Base-by-base conservation (phyloP, 768 basidiomycete genomes). In the Trametes cubensis region DNA sequence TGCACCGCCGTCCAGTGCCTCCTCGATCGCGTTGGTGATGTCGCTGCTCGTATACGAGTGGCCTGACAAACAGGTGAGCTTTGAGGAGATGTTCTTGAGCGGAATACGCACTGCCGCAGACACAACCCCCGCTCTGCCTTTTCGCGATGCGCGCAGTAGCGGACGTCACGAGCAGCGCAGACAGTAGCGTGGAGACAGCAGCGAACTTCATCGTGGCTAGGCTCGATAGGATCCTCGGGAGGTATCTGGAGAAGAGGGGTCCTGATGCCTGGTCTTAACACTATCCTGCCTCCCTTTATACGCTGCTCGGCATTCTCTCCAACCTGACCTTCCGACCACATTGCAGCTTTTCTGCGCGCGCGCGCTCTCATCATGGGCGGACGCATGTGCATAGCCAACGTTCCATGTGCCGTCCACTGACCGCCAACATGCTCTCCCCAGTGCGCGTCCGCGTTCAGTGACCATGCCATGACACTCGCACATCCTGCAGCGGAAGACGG, bases 101-200 rank as follows among this genome's bases (percentile, higher is more conserved):
- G n/a, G 15, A 11, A 10, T 18, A 60, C 65, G 51, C 41, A 67
- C 70, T 55, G 6, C 42, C 71, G 42, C 70, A 72, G 21, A 14
- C 55, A 61, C 70, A 72, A 25, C 70, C 65, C 1, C 59, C 54
- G 1, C 58, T 59, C 61, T 68, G 70, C 48, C 69, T 66, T 39
- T 50, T 49, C 6, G 42, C 28, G 38, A 64, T 44, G 14, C 60
- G 55, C 4, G 56, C 64, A 8, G 60, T 42, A 42, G 45, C 50
- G 11, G 58, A 50, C 51, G 58, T 48, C 42, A 62, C 47, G 34
- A 67, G 26, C 52, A 62, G 39, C 8, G 58, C 57, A 13, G 64
- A 48, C n/a, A 61, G n/a, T 49, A 69, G 6, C 14, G 61, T 34
- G 21, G 50, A 38, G 26, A 55, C 40, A 11, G 49, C 52, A 38